These are phyloP conservation scores for Prunella vulgaris DNA, from an alignment of 257 asterid genomes.

Conservation along the genomic window DNA sequence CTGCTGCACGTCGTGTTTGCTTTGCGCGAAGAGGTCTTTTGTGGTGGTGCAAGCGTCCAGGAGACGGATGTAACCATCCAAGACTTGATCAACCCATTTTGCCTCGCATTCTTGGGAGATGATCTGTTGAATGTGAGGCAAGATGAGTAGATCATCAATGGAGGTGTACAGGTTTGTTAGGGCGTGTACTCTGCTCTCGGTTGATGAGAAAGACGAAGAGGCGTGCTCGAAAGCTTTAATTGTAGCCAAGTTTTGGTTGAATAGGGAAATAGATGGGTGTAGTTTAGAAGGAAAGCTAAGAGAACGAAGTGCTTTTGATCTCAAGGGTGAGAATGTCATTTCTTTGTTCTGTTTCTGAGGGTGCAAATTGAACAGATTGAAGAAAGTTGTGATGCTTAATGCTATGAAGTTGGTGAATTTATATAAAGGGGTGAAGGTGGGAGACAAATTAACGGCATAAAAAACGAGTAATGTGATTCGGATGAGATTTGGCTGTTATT, in stretches of 20 bases:
- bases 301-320: constrained; percentile 37
- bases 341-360: neutral
- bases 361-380: neutral
- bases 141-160: constrained; percentile 24
- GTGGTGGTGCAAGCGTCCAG: constrained; percentile 31
- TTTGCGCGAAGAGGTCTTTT: constrained; percentile 25
- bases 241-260: constrained; percentile 22
- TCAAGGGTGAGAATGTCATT: constrained; percentile 42
- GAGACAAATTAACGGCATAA: constrained; percentile 1
- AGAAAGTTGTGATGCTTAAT: constrained; percentile 1
- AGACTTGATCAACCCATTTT: constrained; percentile 20
- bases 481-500: constrained; percentile 12
- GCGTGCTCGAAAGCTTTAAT: constrained; percentile 22
- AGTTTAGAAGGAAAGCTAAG: constrained; percentile 36
- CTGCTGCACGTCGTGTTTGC: constrained; percentile 18
- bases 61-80: constrained; percentile 26
- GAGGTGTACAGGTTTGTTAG: constrained; percentile 21
- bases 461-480: neutral
- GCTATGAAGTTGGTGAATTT: neutral
- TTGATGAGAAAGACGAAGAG: constrained; percentile 18
- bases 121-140: constrained; percentile 25
- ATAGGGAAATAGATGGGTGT: constrained; percentile 22
- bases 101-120: constrained; percentile 16
- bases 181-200: constrained; percentile 4
- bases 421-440: neutral